Conservation (phyloP, 1,284 basidiomycete species). For the Trametes hirsuta region DNA sequence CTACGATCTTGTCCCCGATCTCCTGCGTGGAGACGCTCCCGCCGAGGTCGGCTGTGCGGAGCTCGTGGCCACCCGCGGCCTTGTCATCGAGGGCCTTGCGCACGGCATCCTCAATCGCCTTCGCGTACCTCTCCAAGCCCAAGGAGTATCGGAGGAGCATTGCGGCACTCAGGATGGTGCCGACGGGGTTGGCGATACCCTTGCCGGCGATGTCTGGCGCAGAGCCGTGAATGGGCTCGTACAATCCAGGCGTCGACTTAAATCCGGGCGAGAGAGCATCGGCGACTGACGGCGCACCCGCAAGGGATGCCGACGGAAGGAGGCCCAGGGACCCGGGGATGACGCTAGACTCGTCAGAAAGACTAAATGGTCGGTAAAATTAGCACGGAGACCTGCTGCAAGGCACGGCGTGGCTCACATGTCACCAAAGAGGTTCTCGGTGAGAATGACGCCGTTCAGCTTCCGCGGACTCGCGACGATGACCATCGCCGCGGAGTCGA, state of each 20-base stretch:
- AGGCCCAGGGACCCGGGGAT: constrained; percentile 98
- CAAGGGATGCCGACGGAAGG: constrained; percentile 93
- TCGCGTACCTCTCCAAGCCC: constrained; percentile 82
- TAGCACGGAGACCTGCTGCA: constrained; percentile 5
- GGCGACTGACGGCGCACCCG: constrained; percentile 78
- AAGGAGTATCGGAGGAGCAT: constrained; percentile 96
- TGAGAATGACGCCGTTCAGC: constrained; percentile 94
- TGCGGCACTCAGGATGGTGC: constrained; percentile 95
- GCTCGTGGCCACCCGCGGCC: constrained; percentile 74
- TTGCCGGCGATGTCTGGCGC: constrained; percentile 96
- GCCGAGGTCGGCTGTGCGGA: constrained; percentile 89
- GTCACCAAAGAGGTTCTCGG: constrained; percentile 96
- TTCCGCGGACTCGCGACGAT: constrained; percentile 93
- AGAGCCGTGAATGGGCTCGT: constrained; percentile 96
- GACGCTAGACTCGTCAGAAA: constrained; percentile 95
- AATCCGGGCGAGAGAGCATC: constrained; percentile 66
- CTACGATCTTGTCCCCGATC: constrained; percentile 85
- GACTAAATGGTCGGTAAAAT: constrained; percentile 48
- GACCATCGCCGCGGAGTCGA: constrained; percentile 97
- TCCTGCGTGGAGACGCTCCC: constrained; percentile 78
- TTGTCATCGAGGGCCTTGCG: constrained; percentile 83
- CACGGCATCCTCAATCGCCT: constrained; percentile 88
- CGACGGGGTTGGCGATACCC: constrained; percentile 96
- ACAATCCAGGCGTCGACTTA: constrained; percentile 82
- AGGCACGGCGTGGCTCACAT: constrained; percentile 66